These are phyloP conservation scores for Dioszegia hungarica DNA, from an alignment of 768 basidiomycete genomes.

Conservation along the genomic window DNA sequence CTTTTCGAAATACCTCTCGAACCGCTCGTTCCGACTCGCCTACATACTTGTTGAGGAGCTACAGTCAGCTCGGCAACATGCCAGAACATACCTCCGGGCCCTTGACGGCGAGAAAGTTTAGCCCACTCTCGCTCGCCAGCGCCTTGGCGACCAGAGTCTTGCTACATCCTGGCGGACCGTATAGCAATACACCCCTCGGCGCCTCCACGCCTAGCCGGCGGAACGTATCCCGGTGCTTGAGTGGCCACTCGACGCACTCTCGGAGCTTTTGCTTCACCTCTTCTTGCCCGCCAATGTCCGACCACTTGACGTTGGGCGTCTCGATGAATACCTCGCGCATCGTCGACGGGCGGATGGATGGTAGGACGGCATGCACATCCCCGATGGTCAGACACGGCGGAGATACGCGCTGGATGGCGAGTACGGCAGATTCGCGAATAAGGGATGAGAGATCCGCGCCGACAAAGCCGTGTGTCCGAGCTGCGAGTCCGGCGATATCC, in stretches of 20 bases:
- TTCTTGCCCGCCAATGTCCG: constrained; percentile 85
- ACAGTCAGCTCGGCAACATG: not conserved
- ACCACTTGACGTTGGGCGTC: constrained; percentile 71
- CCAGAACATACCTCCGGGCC: constrained; percentile 74
- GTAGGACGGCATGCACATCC: constrained; percentile 69
- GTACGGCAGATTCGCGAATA: constrained; percentile 85
- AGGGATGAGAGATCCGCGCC: constrained; percentile 92
- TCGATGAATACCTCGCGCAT: constrained; percentile 91
- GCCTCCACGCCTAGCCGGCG: constrained; percentile 78
- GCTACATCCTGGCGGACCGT: constrained; percentile 95
- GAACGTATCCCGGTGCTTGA: constrained; percentile 80
- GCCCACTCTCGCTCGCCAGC: constrained; percentile 84
- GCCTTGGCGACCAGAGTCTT: constrained; percentile 91
- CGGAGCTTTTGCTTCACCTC: constrained; percentile 74
- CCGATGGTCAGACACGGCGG: constrained; percentile 52
- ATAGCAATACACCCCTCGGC: constrained; percentile 83
- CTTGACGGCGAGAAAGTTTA: constrained; percentile 95
- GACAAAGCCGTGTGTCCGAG: constrained; percentile 84
- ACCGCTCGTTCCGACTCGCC: constrained; percentile 95
- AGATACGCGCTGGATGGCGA: constrained; percentile 77
- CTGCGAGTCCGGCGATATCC: constrained; percentile 65
- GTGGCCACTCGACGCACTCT: constrained; percentile 93
- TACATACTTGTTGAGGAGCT: constrained; percentile 94
- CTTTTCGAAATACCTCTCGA: constrained; percentile 91
- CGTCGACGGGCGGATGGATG: constrained; percentile 80